Evolutionary conservation across 2,329 filamentous ascomycete species (phyloP).

Genomic region (Chaetomium sp.): DNA sequence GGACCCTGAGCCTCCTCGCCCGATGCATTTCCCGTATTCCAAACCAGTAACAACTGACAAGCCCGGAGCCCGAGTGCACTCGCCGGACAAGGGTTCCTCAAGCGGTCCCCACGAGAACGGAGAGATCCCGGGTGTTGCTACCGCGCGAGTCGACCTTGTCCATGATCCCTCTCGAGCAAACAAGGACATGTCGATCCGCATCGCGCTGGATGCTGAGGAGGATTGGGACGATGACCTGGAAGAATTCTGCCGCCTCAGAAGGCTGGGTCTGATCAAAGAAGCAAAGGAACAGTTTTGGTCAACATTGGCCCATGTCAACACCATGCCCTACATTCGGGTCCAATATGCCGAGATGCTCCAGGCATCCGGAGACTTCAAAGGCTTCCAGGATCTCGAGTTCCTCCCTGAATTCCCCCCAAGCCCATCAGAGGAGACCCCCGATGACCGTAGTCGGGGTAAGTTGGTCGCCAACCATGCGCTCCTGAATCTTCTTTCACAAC

Average conservation of each 20-base stretch:
- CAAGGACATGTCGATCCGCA: constrained; percentile 23
- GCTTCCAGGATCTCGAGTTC: neutral
- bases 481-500: constrained; percentile 24
- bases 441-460: constrained; percentile 14
- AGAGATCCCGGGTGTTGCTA: neutral
- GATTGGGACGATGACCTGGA: constrained; percentile 25
- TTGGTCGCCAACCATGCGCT: constrained; percentile 21
- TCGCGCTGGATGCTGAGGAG: constrained; percentile 25
- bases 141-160: constrained; percentile 18
- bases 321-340: constrained; percentile 24
- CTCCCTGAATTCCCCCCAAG: neutral
- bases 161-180: constrained; percentile 21
- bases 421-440: neutral
- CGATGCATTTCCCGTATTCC: neutral
- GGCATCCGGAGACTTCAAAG: constrained; percentile 23
- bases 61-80: neutral
- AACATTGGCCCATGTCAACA: constrained; percentile 19
- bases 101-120: neutral
- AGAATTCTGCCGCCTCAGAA: constrained; percentile 25
- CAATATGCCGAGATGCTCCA: constrained; percentile 30
- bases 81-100: neutral
- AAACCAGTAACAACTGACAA: neutral
- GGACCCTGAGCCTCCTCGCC: neutral
- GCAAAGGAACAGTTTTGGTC: constrained; percentile 25
- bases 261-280: constrained; percentile 25